phyloP scores from a whole-genome alignment of 202 grass and related monocot species.

The Zoysia matrella region DNA sequence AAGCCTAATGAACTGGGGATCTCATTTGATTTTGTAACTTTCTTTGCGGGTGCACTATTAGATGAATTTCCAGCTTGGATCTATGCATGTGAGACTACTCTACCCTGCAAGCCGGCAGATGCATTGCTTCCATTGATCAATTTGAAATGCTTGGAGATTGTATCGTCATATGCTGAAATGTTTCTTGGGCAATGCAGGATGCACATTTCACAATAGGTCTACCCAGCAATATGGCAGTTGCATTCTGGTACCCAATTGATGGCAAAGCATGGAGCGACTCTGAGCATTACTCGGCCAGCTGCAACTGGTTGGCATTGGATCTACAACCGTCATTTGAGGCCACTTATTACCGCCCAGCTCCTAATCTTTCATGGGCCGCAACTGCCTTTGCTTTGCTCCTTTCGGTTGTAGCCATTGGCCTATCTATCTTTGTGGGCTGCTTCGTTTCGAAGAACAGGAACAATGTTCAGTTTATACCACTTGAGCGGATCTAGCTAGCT shows the following conservation, averaged over 20 bases:
- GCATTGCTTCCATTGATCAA: neutral
- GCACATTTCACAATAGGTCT: conserved; percentile 92
- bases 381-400: conserved; percentile 85
- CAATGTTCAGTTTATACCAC: conserved; percentile 68
- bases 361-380: conserved; percentile 74
- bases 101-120: conserved; percentile 2
- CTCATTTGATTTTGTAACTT: too few species aligned
- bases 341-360: conserved; percentile 48
- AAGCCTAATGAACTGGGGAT: neutral
- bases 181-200: conserved; percentile 61
- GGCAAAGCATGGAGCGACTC: conserved; percentile 77
- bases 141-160: conserved; percentile 28
- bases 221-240: conserved; percentile 71
- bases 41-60: neutral
- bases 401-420: conserved; percentile 76
- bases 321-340: conserved; percentile 59
- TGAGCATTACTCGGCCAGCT: conserved; percentile 87
- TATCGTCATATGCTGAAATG: neutral
- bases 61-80: neutral
- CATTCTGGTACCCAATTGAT: conserved; percentile 90
- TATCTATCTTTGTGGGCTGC: conserved; percentile 79
- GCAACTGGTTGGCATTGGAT: conserved; percentile 90
- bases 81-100: conserved; percentile 7
- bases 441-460: conserved; percentile 75
- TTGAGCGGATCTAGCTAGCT: conserved; percentile 51